These are phyloP conservation scores for Musa itinerans DNA, from an alignment of 176 grass and related monocot genomes.

Conservation along the genomic window DNA sequence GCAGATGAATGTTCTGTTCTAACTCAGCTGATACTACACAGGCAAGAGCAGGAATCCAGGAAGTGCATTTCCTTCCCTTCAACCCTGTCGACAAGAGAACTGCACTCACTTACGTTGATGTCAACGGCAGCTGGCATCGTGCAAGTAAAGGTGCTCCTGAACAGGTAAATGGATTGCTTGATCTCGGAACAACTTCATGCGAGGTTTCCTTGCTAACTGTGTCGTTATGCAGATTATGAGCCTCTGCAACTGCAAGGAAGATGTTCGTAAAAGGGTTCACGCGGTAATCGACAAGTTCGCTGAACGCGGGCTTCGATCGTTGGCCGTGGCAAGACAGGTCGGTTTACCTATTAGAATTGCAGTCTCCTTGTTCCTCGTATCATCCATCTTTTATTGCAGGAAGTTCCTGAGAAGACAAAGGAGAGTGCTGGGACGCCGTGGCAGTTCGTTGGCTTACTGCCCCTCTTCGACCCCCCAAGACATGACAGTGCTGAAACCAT, in stretches of 20 bases:
- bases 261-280: conserved; percentile 63
- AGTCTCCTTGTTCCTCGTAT: background rate
- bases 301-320: conserved; percentile 85
- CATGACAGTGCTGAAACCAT: conserved; percentile 98
- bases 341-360: too few relatives aligned
- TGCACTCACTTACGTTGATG: conserved; percentile 81
- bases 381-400: conserved; percentile 26
- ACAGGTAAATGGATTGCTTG: conserved; percentile 32
- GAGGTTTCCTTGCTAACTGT: background rate
- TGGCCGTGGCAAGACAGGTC: conserved; percentile 88
- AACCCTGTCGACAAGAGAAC: conserved; percentile 98
- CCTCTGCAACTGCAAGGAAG: conserved; percentile 78
- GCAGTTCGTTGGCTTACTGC: conserved; percentile 86
- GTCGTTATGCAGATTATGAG: conserved; percentile 55
- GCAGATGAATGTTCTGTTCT: too few relatives aligned
- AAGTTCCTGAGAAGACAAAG: conserved; percentile 77
- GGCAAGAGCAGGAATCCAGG: conserved; percentile 53
- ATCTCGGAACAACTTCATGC: background rate
- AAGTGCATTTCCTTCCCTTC: conserved; percentile 93
- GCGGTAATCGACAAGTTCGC: conserved; percentile 78
- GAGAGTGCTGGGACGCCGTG: conserved; percentile 66
- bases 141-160: conserved; percentile 93
- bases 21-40: background rate
- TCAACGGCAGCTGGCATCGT: conserved; percentile 73
- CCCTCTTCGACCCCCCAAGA: conserved; percentile 89